Evolutionary conservation across 2,329 filamentous ascomycete genomes (phyloP).

Genomic region (Microdochium paspali): DNA sequence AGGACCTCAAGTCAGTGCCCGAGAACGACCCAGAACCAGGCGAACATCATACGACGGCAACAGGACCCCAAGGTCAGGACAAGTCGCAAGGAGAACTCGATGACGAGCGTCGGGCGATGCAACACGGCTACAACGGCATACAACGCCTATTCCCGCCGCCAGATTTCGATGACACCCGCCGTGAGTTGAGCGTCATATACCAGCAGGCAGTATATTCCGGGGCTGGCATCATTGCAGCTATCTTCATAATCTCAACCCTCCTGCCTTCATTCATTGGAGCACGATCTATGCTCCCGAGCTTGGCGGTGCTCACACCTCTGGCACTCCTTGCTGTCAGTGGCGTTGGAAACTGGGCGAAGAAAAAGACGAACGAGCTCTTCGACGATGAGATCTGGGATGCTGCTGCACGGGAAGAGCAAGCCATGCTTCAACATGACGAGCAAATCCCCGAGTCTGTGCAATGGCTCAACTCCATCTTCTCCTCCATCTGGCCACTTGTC

Average conservation of each 20-base stretch:
- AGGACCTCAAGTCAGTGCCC: slow-evolving; percentile 39
- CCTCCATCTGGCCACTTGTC: slow-evolving; percentile 63
- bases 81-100: slow-evolving; percentile 29
- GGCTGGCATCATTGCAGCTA: slow-evolving; percentile 21
- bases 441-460: slow-evolving; percentile 55
- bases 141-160: slow-evolving; percentile 36
- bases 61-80: slow-evolving; percentile 24
- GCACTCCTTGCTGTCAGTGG: slow-evolving; percentile 24
- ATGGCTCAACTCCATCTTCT: slow-evolving; percentile 63
- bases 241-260: slow-evolving; percentile 14
- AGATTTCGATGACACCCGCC: slow-evolving; percentile 30
- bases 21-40: slow-evolving; percentile 25
- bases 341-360: slow-evolving; percentile 50
- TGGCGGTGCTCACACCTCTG: slow-evolving; percentile 16
- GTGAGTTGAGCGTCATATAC: slow-evolving; percentile 19
- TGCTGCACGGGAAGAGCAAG: slow-evolving; percentile 41
- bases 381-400: slow-evolving; percentile 64
- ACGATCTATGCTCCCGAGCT: slow-evolving; percentile 10
- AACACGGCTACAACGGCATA: slow-evolving; percentile 30
- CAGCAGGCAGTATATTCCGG: slow-evolving; percentile 24
- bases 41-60: slow-evolving; percentile 24
- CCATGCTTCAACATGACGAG: slow-evolving; percentile 27
- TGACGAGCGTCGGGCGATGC: slow-evolving; percentile 22
- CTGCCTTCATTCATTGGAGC: slow-evolving; percentile 3
- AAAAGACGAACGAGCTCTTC: slow-evolving; percentile 52